Evolutionary conservation across 345 rosid genomes (phyloP).

Genomic region (Clausena lansium): DNA sequence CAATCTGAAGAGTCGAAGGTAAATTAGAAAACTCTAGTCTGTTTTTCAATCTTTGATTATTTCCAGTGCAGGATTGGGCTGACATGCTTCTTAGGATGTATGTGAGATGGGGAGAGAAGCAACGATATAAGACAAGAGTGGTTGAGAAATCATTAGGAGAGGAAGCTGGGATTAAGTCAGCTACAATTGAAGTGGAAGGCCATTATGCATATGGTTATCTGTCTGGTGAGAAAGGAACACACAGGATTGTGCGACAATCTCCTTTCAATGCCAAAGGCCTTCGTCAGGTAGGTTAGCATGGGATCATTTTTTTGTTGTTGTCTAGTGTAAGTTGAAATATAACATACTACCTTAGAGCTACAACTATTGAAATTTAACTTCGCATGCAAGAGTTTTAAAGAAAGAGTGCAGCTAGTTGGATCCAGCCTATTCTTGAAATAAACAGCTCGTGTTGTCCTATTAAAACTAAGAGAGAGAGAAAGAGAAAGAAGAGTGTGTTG

Average conservation of each 20-base stretch:
- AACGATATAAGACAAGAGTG: slow-evolving; percentile 68
- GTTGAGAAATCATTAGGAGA: slow-evolving; percentile 92
- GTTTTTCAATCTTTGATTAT: slow-evolving; percentile 23
- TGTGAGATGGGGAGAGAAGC: slow-evolving; percentile 97
- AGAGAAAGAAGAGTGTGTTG: no score
- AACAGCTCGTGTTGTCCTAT: no score
- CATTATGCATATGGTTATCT: slow-evolving; percentile 90
- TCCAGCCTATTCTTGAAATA: no score
- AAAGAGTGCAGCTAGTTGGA: not conserved
- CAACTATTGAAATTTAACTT: not conserved
- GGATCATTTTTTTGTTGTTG: not conserved
- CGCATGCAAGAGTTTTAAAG: not conserved
- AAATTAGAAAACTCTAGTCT: not conserved
- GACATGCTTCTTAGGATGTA: slow-evolving; percentile 98
- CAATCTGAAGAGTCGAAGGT: not conserved
- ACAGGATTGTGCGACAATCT: slow-evolving; percentile 91
- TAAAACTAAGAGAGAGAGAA: no score
- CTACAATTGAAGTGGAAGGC: slow-evolving; percentile 79
- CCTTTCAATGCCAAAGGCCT: slow-evolving; percentile 97
- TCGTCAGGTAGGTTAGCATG: slow-evolving; percentile 64
- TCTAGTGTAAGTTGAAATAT: not conserved
- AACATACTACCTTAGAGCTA: not conserved
- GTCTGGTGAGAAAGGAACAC: slow-evolving; percentile 96
- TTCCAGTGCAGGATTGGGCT: slow-evolving; percentile 98
- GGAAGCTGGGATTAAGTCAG: slow-evolving; percentile 98